Percentiles rank a stretch among this genome's conserved stretches.
Conservation (phyloP, 768 basidiomycete species). For the Leucosporidium yakuticum region DNA sequence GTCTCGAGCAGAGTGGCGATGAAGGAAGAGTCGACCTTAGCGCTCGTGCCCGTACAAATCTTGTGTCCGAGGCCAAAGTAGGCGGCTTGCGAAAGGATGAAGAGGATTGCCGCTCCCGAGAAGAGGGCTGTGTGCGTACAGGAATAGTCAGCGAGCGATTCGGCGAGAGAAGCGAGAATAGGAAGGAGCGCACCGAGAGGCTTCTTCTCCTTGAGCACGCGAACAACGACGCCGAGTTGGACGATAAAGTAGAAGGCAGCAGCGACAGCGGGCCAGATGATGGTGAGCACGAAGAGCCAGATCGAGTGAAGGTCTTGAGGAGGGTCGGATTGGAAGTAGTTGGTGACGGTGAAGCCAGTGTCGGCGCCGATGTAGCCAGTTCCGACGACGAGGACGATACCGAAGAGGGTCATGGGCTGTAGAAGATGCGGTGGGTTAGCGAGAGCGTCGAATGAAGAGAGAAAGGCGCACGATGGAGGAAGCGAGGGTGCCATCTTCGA, state of each 20-base stretch:
- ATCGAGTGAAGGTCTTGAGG: conserved; percentile 58
- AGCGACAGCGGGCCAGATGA: conserved; percentile 68
- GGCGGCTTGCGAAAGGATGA: conserved; percentile 71
- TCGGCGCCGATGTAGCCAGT: conserved; percentile 83
- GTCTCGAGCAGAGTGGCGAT: conserved; percentile 79
- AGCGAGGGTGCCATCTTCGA: conserved; percentile 78
- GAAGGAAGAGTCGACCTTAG: conserved; percentile 78
- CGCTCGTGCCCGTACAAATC: conserved; percentile 59
- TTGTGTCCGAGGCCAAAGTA: conserved; percentile 73
- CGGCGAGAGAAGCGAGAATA: not conserved
- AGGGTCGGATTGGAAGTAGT: conserved; percentile 54
- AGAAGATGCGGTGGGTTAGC: not conserved
- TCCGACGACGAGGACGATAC: conserved; percentile 53
- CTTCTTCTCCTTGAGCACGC: conserved; percentile 66
- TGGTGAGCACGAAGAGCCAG: conserved; percentile 71
- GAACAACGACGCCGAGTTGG: conserved; percentile 74
- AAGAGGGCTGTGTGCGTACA: conserved; percentile 54
- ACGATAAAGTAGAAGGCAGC: conserved; percentile 63
- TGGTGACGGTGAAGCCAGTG: conserved; percentile 62
- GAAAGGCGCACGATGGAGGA: conserved; percentile 34
- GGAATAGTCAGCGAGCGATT: not conserved
- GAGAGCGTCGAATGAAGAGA: not conserved
- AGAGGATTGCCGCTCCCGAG: conserved; percentile 64
- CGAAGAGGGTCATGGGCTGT: conserved; percentile 17
- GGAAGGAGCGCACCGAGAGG: conserved; percentile 56